Base-by-base conservation (phyloP, 2,329 filamentous ascomycete genomes). In the Sporothrix dimorphospora region DNA sequence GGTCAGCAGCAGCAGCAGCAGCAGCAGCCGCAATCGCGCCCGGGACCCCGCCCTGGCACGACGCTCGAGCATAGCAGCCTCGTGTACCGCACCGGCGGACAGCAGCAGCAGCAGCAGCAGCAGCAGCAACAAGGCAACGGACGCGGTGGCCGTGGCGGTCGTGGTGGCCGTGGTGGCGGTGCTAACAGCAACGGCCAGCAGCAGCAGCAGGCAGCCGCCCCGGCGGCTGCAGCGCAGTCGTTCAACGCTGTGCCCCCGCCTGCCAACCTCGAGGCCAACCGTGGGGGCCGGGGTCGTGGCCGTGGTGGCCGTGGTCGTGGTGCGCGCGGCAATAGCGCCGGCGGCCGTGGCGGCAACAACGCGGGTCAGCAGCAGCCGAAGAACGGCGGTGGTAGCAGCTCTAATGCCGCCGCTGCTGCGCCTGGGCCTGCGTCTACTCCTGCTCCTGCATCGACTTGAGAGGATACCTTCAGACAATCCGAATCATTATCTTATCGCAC, bases 221-320 rank as follows among this genome's bases (percentile, higher is more conserved):
- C 8, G 71, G 73, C 34, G 69, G 76, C 57, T 70, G 76, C 53
- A n/a, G 73, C 73, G 38, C 79, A 80, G 69, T 79, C 76, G 45
- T 91, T 88, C 76, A 85, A 84, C 72, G 85, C 85, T 19, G 87
- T 90, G 8, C 88, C 89, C 40, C 91, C 90, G 27, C 90, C 91
- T 1, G 80, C 86, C 1, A 85, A 79, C 57, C 80, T 92, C 14
- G 85, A 90, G 74, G 77, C 81, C 21, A 77, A 81, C 27, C 82
- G 81, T 34, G 80, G 83, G 12, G 79, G 83, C 34, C 81, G 84
- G 63, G 81, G 81, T 67, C 78, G 83, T 72, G 83, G 76, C 21
- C 71, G 77, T 51, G 76, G 79, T 19, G 78, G 81, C 49, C 79
- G 81, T 57, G 80, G 82, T 63, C 81, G 81, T 38, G 80, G 83